Evolutionary conservation across 116 monocot species (phyloP).

Genomic region (Trichopus zeylanicus): DNA sequence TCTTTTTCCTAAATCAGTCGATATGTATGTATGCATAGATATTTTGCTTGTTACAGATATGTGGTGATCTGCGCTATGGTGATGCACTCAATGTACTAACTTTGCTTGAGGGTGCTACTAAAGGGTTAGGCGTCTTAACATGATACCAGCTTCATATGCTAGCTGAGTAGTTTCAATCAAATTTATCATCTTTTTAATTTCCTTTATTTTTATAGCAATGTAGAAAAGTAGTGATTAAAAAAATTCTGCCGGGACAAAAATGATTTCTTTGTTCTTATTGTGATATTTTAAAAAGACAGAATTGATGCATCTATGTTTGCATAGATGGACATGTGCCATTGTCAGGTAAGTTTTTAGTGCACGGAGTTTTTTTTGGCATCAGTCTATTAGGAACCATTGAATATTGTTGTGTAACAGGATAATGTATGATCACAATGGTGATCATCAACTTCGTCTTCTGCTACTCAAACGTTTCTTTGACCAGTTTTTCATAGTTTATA

Average conservation of each 20-base stretch:
- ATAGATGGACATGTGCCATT: no score
- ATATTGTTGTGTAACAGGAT: neutral
- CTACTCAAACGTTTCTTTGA: neutral
- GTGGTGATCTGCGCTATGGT: constrained; percentile 56
- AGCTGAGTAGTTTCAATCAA: neutral
- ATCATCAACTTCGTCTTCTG: neutral
- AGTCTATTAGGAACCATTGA: no score
- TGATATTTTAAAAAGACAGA: no score
- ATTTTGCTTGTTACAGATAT: constrained; percentile 61
- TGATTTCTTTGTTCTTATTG: no score
- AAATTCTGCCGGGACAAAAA: no score
- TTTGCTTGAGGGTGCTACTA: constrained; percentile 69
- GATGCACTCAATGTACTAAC: constrained; percentile 62
- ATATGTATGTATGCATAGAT: constrained; percentile 37
- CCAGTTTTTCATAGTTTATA: neutral
- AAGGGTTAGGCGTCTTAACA: constrained; percentile 36
- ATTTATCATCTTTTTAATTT: no score
- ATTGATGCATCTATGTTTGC: no score
- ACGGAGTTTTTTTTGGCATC: no score
- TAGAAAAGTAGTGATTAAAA: no score
- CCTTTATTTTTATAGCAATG: no score
- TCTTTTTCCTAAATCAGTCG: constrained; percentile 4
- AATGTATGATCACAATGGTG: neutral
- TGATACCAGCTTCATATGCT: neutral
- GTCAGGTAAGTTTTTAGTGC: no score